phyloP scores from a whole-genome alignment of 164 flowering plant species.

The Magnolia officinalis region DNA sequence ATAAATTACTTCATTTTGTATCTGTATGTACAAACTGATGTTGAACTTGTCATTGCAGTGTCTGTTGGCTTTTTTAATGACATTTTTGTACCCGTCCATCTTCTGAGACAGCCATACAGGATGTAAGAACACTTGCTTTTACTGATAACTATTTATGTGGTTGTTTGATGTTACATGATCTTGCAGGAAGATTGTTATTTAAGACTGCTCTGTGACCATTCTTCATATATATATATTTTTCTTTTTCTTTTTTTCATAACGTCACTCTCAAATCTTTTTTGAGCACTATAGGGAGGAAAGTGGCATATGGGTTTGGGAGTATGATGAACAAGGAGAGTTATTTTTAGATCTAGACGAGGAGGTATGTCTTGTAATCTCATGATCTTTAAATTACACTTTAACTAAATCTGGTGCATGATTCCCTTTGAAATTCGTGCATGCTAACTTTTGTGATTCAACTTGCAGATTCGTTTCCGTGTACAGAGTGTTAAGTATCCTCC shows the following conservation, averaged over 20 bases:
- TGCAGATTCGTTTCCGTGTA: slow-evolving; percentile 77
- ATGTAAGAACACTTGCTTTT: slow-evolving; percentile 31
- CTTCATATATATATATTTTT: neutral
- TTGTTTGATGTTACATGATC: neutral
- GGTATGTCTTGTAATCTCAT: slow-evolving; percentile 28
- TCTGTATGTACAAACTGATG: slow-evolving; percentile 3
- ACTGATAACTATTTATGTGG: neutral
- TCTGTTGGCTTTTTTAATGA: slow-evolving; percentile 89
- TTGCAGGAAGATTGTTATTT: no score
- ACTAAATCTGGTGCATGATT: neutral
- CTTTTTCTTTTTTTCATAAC: neutral
- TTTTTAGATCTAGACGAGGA: slow-evolving; percentile 47
- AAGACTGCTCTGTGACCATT: neutral
- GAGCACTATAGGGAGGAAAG: slow-evolving; percentile 33
- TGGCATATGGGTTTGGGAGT: slow-evolving; percentile 60
- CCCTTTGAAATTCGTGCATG: neutral
- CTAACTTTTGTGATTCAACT: slow-evolving; percentile 2
- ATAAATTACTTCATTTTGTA: neutral
- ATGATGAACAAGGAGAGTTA: slow-evolving; percentile 19
- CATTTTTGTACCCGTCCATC: slow-evolving; percentile 57
- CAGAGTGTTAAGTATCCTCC: slow-evolving; percentile 56
- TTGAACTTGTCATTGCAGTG: slow-evolving; percentile 41
- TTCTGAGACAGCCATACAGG: slow-evolving; percentile 42
- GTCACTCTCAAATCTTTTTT: neutral
- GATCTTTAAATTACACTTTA: neutral